These are phyloP conservation scores for Pterocarpus macrocarpus DNA, from an alignment of 306 rosid species.

Conservation along the genomic window DNA sequence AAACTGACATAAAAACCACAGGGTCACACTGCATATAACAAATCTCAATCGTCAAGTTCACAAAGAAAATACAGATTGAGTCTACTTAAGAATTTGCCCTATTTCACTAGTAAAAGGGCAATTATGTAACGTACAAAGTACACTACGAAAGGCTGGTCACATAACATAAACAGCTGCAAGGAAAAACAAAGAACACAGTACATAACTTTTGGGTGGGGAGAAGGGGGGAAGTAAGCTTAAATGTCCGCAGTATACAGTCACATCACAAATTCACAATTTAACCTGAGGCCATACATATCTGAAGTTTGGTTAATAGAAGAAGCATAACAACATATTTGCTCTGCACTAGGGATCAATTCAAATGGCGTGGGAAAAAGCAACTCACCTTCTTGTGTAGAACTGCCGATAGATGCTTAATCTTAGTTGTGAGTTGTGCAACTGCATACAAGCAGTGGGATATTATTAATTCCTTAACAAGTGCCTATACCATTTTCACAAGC, in stretches of 20 bases:
- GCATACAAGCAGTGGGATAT: constrained; percentile 51
- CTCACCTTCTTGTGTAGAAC: constrained; percentile 88
- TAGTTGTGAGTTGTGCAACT: constrained; percentile 92
- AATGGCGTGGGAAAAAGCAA: constrained; percentile 6
- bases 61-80: background rate
- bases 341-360: too few species aligned
- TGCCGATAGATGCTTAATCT: constrained; percentile 83
- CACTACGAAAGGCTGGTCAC: constrained; percentile 4
- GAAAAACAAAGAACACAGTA: background rate
- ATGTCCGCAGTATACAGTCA: background rate
- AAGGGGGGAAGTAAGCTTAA: background rate
- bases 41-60: constrained; percentile 10
- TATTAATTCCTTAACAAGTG: constrained; percentile 32
- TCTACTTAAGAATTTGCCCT: background rate
- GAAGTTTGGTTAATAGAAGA: constrained; percentile 1
- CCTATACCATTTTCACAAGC: constrained; percentile 20
- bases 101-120: background rate
- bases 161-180: background rate
- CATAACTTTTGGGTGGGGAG: too few species aligned
- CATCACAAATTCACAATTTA: constrained; percentile 27
- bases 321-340: constrained; percentile 5
- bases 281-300: background rate
- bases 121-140: background rate
- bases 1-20: constrained; percentile 6
- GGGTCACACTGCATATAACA: constrained; percentile 10